Evolutionary conservation across 345 rosid genomes (phyloP), one percentile per base, ranked within the genome.

Genomic region (Linum trigynum): DNA sequence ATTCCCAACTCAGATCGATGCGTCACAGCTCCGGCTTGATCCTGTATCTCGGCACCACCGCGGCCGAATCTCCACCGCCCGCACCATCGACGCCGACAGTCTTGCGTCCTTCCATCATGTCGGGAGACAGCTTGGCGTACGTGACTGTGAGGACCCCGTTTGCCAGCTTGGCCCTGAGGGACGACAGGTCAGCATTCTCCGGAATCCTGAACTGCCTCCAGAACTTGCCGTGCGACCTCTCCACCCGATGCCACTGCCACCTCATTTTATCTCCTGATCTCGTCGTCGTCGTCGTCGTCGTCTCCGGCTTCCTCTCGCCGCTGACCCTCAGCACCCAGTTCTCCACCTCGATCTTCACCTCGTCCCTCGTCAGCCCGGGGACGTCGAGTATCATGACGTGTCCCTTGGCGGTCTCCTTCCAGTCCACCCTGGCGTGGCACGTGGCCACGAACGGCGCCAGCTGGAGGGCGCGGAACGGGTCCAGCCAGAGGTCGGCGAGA

Each of bases 181-280:
- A 69, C 42, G 87, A 92, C 76, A 87, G 64, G 39, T 89, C 90
- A 12, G 76, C 96, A 48, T 91, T 84, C 7, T 84, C 90, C 2
- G 95, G 98, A 72, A 89, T 53, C 69, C 74, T 82, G 5, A 91
- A 85, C 74, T 78, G 92, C 72, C 96, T 85, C 91, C 86, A 89
- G 78, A 91, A 91, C 66, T 84, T 86, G 11, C 96, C 96, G 58
- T 77, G 71, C 2, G 83, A 85, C 58, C 94, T 77, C 85, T 91
- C 97, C 43, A 80, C 78, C 50, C 91, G 74, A 64, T 91, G 97
- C 96, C 96, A 91, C 5, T 84, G 92, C 37, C 88, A 5, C 79
- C 90, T 23, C 32, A 23, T 58, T 85, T 80, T n/a, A n/a, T n/a
- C 65, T 73, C 73, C 81, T 83, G 32, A 23, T 23, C 32, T 23